These are phyloP conservation scores for Suhomyces wounanorum DNA, from an alignment of 1,139 yeast genomes.

Conservation along the genomic window DNA sequence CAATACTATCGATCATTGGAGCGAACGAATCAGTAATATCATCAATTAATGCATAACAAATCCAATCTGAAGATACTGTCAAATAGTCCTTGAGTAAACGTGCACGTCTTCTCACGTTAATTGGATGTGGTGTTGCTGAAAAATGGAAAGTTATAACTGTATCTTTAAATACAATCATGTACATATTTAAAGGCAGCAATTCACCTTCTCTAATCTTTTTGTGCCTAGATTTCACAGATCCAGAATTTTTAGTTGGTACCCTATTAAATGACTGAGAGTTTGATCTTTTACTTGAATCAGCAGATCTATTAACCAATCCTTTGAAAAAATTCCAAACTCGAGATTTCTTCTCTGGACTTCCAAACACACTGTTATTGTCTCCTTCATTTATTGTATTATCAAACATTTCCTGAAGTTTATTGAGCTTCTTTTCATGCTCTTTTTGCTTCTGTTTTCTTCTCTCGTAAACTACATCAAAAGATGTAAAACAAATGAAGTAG, in stretches of 20 bases:
- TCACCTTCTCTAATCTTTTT: conserved; percentile 65
- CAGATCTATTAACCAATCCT: conserved; percentile 10
- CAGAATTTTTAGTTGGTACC: conserved; percentile 19
- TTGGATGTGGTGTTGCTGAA: conserved; percentile 94
- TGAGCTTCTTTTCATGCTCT: conserved; percentile 44
- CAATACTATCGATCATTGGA: conserved; percentile 92
- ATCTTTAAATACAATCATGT: conserved; percentile 84
- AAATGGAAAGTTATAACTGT: conserved; percentile 94
- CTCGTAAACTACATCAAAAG: conserved; percentile 85
- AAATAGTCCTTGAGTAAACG: conserved; percentile 83
- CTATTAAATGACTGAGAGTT: conserved; percentile 8
- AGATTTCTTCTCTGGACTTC: conserved; percentile 22
- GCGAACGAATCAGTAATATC: conserved; percentile 97
- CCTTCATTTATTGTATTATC: conserved; percentile 22
- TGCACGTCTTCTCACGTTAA: conserved; percentile 91
- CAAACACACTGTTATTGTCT: conserved; percentile 23
- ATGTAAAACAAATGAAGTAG: conserved; percentile 89
- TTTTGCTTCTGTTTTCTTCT: conserved; percentile 51
- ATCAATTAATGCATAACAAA: conserved; percentile 93
- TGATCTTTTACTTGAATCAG: conserved; percentile 1
- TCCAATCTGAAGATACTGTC: conserved; percentile 93
- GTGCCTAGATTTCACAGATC: conserved; percentile 30
- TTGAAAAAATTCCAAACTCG: conserved; percentile 22
- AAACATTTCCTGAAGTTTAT: conserved; percentile 43
- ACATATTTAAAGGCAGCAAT: conserved; percentile 87